Percentiles rank a stretch among this genome's conserved stretches.
Conservation (phyloP, 2,329 filamentous ascomycete genomes). For the Fusarium anthophilum region DNA sequence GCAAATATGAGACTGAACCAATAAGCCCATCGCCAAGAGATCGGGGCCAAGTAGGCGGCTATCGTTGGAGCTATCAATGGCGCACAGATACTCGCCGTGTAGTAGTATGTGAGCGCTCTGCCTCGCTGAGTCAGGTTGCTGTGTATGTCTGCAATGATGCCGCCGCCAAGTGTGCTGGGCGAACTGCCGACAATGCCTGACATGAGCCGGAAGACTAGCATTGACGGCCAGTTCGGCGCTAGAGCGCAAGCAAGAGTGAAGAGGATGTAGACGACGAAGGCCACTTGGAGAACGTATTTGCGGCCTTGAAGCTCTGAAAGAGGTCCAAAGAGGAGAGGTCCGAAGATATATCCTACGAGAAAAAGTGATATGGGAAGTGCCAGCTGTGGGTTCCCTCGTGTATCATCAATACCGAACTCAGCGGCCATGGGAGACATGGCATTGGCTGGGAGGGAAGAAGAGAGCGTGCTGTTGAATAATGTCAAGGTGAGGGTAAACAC, state of each 20-base stretch:
- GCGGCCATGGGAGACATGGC: not conserved
- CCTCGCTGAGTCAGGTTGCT: conserved; percentile 45
- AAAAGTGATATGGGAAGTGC: conserved; percentile 2
- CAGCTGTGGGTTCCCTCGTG: not conserved
- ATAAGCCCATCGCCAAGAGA: conserved; percentile 58
- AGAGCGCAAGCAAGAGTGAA: conserved; percentile 54
- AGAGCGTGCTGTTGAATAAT: not conserved
- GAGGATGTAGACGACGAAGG: conserved; percentile 55
- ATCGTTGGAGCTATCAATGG: conserved; percentile 55
- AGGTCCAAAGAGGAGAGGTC: conserved; percentile 53
- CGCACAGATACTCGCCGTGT: conserved; percentile 50
- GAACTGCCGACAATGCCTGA: conserved; percentile 52
- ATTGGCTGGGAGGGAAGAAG: conserved; percentile 10
- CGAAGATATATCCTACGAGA: conserved; percentile 37
- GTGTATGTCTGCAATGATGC: conserved; percentile 58
- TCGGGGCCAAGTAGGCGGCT: conserved; percentile 51
- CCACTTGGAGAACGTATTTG: conserved; percentile 54
- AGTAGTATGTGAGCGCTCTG: conserved; percentile 51
- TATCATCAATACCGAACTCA: not conserved
- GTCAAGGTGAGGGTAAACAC: conserved; percentile 4
- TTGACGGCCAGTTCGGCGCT: conserved; percentile 52
- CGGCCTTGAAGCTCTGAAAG: conserved; percentile 54
- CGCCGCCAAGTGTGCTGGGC: conserved; percentile 54
- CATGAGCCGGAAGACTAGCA: conserved; percentile 56
- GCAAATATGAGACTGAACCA: conserved; percentile 44